A percentile compares a stretch with the other conserved stretches of the same genome.
Conservation (phyloP, 768 basidiomycete genomes). For the Pholiota conissans region DNA sequence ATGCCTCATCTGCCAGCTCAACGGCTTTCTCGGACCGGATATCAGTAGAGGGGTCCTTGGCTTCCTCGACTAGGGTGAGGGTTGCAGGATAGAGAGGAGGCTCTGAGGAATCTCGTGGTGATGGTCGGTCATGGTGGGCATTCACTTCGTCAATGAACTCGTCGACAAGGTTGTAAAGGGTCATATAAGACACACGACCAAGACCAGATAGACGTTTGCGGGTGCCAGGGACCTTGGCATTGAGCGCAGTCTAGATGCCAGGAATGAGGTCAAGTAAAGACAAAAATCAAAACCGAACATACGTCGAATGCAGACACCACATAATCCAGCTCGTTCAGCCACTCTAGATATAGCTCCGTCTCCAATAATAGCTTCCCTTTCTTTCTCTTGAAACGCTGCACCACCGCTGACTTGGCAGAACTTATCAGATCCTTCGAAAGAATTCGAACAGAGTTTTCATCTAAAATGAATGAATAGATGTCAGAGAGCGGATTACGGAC, state of each 20-base stretch:
- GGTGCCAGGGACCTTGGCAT: slow-evolving; percentile 36
- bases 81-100: slow-evolving; percentile 34
- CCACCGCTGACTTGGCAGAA: slow-evolving; percentile 30
- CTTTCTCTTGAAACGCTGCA: slow-evolving; percentile 25
- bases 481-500: background rate
- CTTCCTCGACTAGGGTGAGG: slow-evolving; percentile 46
- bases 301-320: slow-evolving; percentile 39
- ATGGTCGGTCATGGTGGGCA: slow-evolving; percentile 43
- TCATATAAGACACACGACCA: slow-evolving; percentile 39
- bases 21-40: slow-evolving; percentile 38
- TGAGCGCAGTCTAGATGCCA: slow-evolving; percentile 31
- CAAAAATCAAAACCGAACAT: slow-evolving; percentile 10
- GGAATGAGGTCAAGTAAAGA: background rate
- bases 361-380: slow-evolving; percentile 32
- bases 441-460: slow-evolving; percentile 13
- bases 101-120: slow-evolving; percentile 26
- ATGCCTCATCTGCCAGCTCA: slow-evolving; percentile 31
- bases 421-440: slow-evolving; percentile 34
- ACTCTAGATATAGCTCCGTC: slow-evolving; percentile 42
- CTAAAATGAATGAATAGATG: slow-evolving; percentile 9
- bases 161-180: slow-evolving; percentile 43
- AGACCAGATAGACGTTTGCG: slow-evolving; percentile 35
- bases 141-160: slow-evolving; percentile 45
- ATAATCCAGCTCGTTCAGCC: slow-evolving; percentile 40
- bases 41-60: slow-evolving; percentile 41